Conservation (phyloP, 2,329 filamentous ascomycete genomes). For the Fusarium sp. region DNA sequence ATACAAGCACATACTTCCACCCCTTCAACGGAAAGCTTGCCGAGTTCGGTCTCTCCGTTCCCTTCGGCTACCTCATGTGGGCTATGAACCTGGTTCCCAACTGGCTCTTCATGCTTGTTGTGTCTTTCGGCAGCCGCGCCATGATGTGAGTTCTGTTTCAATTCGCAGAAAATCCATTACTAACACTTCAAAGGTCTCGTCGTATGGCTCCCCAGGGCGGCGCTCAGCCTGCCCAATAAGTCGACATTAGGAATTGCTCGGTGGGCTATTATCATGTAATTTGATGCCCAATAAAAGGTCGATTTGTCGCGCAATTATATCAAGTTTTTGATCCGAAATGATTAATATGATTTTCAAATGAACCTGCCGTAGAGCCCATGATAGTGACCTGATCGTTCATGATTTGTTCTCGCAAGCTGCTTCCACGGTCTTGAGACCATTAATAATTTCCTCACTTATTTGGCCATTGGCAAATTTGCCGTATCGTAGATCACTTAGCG, state of each 20-base stretch:
- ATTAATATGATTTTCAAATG: constrained; percentile 30
- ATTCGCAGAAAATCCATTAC: constrained; percentile 20
- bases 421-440: constrained; percentile 69
- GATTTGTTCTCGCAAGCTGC: constrained; percentile 68
- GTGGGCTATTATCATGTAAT: constrained; percentile 19
- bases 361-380: constrained; percentile 30
- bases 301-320: constrained; percentile 29
- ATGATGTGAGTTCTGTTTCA: constrained; percentile 74
- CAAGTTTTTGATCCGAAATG: constrained; percentile 25
- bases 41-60: constrained; percentile 71
- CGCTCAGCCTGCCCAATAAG: constrained; percentile 40
- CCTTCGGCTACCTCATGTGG: constrained; percentile 77
- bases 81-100: constrained; percentile 74
- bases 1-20: constrained; percentile 74
- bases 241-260: neutral
- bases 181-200: constrained; percentile 54
- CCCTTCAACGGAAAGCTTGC: constrained; percentile 78
- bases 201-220: constrained; percentile 49
- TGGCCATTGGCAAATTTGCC: constrained; percentile 77
- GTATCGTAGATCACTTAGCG: constrained; percentile 85
- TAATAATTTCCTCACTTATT: constrained; percentile 74
- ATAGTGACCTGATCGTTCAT: constrained; percentile 46
- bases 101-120: constrained; percentile 82
- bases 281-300: constrained; percentile 28
- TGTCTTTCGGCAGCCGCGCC: constrained; percentile 78